Percentiles rank a stretch among this genome's conserved stretches.
These are phyloP conservation scores for Arabis alpina DNA, from an alignment of 345 rosid species.

Conservation along the genomic window DNA sequence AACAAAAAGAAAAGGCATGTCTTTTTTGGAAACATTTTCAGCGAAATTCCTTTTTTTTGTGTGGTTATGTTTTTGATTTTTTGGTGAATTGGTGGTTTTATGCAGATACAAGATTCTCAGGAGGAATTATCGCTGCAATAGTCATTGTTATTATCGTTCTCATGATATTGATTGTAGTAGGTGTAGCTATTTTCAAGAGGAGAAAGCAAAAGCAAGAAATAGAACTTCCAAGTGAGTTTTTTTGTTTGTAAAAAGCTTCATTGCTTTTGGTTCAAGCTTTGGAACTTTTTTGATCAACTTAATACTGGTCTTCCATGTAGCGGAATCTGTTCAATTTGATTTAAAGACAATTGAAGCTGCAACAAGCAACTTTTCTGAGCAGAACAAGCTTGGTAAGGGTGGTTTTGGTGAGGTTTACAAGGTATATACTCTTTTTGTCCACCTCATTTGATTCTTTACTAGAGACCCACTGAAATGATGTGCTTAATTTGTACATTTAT, in stretches of 20 bases:
- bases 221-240: conserved; percentile 27
- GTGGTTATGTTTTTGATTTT: background rate
- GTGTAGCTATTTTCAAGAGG: background rate
- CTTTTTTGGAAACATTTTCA: background rate
- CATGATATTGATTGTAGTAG: conserved; percentile 2
- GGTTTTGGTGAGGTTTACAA: conserved; percentile 67
- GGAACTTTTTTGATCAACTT: conserved; percentile 17
- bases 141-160: background rate
- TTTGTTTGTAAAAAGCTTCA: background rate
- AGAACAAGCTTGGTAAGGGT: conserved; percentile 48
- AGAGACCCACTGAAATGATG: background rate
- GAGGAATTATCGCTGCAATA: conserved; percentile 1
- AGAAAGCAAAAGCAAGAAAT: conserved; percentile 16
- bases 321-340: conserved; percentile 54
- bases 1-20: background rate
- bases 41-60: background rate
- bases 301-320: conserved; percentile 28
- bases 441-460: background rate
- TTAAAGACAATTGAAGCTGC: conserved; percentile 24
- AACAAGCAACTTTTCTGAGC: conserved; percentile 18
- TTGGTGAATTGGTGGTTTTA: background rate
- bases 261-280: background rate
- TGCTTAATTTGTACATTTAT: background rate
- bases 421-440: conserved; percentile 34
- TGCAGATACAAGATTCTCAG: background rate